Evolutionary conservation across 371 early-diverging fungal species (phyloP).

Genomic region (Blakeslea trispora): DNA sequence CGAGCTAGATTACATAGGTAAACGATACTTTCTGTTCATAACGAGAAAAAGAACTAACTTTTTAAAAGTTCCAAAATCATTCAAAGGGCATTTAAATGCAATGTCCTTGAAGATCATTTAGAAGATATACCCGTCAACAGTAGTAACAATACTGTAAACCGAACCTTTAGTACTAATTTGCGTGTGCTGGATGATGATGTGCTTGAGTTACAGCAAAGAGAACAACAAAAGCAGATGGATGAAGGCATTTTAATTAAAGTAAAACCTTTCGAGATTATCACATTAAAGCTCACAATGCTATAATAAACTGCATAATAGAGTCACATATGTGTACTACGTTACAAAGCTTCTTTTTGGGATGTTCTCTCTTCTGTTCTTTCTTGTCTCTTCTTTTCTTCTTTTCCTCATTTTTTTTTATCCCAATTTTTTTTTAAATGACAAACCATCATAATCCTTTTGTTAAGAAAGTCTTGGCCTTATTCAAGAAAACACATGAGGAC

Average conservation of each 20-base stretch:
- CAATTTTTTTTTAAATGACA: neutral
- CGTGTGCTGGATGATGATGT: conserved; percentile 44
- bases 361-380: too few relatives aligned
- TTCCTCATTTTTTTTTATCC: neutral
- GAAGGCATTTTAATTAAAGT: conserved; percentile 47
- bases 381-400: neutral
- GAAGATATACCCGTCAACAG: conserved; percentile 28
- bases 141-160: conserved; percentile 18
- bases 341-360: too few relatives aligned
- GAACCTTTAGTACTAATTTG: conserved; percentile 43
- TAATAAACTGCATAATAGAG: conserved; percentile 51
- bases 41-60: neutral
- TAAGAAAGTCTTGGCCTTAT: conserved; percentile 38
- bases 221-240: conserved; percentile 30
- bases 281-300: conserved; percentile 51
- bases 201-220: conserved; percentile 35
- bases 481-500: conserved; percentile 44
- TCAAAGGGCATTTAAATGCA: conserved; percentile 61
- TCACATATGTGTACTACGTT: conserved; percentile 41
- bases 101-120: conserved; percentile 76
- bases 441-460: conserved; percentile 31
- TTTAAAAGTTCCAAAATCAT: conserved; percentile 42
- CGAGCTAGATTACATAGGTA: conserved; percentile 59
- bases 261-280: conserved; percentile 67
- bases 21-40: neutral